phyloP scores from a whole-genome alignment of 352 stramenopile genomes.

The Pythium sukuiense region DNA sequence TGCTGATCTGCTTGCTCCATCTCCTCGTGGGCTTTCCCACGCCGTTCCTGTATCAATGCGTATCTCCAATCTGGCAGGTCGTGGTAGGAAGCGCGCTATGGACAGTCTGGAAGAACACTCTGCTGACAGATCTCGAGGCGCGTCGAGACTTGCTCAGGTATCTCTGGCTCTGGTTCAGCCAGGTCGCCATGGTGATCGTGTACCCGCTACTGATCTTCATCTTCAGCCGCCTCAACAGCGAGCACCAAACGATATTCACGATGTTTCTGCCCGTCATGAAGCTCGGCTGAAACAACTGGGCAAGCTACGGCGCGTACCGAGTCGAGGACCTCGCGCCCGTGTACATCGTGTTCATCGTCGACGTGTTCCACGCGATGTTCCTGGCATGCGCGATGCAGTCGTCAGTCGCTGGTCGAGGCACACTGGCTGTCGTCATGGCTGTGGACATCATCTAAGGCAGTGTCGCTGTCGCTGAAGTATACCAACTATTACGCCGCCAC shows the following conservation, averaged over 20 bases:
- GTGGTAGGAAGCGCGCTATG: no score
- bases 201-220: conserved; percentile 20
- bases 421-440: neutral
- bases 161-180: conserved; percentile 1
- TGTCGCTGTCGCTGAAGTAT: conserved; percentile 3
- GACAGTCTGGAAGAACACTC: conserved; percentile 1
- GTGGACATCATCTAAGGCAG: conserved; percentile 9
- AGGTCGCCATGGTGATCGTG: conserved; percentile 9
- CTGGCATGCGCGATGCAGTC: conserved; percentile 17
- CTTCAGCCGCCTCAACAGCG: conserved; percentile 10
- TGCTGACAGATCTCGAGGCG: neutral
- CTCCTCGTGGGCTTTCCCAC: no score
- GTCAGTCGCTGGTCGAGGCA: neutral
- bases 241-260: conserved; percentile 10
- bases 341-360: conserved; percentile 17
- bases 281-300: conserved; percentile 36
- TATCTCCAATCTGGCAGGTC: no score
- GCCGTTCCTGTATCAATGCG: no score
- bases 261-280: conserved; percentile 39
- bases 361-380: conserved; percentile 29
- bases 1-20: no score
- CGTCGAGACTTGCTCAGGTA: neutral
- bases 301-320: conserved; percentile 17
- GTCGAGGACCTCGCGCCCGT: conserved; percentile 33
- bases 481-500: no score